These are phyloP conservation scores for Talaromyces liani DNA, from an alignment of 495 filamentous ascomycete species.

Conservation along the genomic window DNA sequence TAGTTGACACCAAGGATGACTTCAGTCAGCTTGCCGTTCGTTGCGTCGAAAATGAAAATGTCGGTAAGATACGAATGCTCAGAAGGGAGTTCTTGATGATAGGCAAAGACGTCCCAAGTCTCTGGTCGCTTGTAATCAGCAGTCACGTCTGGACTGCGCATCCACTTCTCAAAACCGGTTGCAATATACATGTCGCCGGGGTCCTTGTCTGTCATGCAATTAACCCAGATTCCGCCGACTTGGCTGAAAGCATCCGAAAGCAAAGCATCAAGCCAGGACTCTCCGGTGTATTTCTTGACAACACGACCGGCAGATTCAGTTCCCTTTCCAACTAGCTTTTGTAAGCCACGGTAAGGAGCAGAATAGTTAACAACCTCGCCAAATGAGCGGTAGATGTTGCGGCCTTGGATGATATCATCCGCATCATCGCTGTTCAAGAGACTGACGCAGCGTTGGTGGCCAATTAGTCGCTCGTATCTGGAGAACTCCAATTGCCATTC, in stretches of 20 bases:
- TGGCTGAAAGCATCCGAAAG: conserved; percentile 41
- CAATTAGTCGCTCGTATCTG: conserved; percentile 34
- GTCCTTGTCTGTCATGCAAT: conserved; percentile 39
- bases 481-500: conserved; percentile 27
- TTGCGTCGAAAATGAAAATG: conserved; percentile 44
- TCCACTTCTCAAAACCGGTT: conserved; percentile 38
- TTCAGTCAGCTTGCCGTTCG: conserved; percentile 31
- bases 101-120: conserved; percentile 38
- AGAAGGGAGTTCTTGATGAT: conserved; percentile 22
- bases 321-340: conserved; percentile 35
- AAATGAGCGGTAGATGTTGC: conserved; percentile 41
- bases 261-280: conserved; percentile 31
- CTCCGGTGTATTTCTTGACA: conserved; percentile 22
- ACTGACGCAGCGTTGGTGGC: conserved; percentile 27
- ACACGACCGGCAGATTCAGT: conserved; percentile 39
- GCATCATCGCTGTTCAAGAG: conserved; percentile 29
- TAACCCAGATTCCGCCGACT: conserved; percentile 45
- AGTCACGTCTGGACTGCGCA: conserved; percentile 32
- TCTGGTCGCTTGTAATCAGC: conserved; percentile 17
- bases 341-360: conserved; percentile 33
- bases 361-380: conserved; percentile 43
- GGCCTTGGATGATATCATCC: conserved; percentile 43
- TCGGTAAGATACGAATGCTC: conserved; percentile 37
- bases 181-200: conserved; percentile 41
- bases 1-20: conserved; percentile 46